These are phyloP conservation scores for Chimonanthus praecox DNA, from an alignment of 164 flowering plant species.

Conservation along the genomic window DNA sequence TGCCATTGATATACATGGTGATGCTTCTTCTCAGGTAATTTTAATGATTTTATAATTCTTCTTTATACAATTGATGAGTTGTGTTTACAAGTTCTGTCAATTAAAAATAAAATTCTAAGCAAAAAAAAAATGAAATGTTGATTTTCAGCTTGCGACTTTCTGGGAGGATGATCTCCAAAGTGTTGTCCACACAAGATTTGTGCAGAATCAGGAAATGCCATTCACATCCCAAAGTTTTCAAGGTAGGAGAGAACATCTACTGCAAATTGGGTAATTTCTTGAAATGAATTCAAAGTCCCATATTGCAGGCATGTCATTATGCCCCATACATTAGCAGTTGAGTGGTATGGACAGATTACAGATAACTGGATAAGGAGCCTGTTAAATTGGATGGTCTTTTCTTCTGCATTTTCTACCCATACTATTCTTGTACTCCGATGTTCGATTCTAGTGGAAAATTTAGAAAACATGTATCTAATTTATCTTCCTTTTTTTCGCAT, in stretches of 20 bases:
- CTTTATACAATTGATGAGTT: neutral
- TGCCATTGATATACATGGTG: conserved; percentile 34
- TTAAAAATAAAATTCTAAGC: neutral
- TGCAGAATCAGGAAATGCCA: no score
- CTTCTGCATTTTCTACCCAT: no score
- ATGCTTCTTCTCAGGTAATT: conserved; percentile 55
- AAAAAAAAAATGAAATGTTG: neutral
- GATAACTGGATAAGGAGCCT: no score
- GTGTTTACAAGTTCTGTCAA: neutral
- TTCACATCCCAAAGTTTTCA: neutral
- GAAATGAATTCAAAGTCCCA: no score
- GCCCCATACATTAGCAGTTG: no score
- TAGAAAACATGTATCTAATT: neutral
- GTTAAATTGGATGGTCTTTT: no score
- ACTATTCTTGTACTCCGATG: no score
- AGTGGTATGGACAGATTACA: no score
- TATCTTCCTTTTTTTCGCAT: no score
- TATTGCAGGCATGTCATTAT: no score
- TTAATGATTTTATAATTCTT: neutral
- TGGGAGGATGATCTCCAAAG: conserved; percentile 89
- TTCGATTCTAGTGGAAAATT: neutral
- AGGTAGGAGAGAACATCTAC: neutral
- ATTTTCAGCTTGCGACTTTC: conserved; percentile 42
- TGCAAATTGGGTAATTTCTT: neutral
- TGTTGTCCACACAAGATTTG: conserved; percentile 42